Base-by-base conservation (phyloP, 768 basidiomycete genomes). In the Pluteus cervinus region DNA sequence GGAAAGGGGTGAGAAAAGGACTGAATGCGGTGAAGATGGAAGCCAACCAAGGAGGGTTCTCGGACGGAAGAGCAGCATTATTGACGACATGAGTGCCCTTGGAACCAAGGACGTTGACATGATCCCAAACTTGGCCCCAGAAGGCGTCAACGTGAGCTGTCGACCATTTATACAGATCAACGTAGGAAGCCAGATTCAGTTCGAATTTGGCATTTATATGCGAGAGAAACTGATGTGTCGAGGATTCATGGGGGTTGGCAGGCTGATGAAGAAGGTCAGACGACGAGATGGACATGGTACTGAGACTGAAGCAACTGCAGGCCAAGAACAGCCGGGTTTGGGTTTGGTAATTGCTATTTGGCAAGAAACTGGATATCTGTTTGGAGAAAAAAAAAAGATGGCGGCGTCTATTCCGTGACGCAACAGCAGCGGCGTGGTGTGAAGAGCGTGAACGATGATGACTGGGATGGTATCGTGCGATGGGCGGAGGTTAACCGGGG, bases 81-180 rank as follows among this genome's bases (percentile, higher is more conserved):
- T 86, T 75, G 18, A 86, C 76, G 36, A 81, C 66, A 55, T 74
- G 69, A 29, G 43, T 44, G 36, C 79, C 81, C 56, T 83, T 84
- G 41, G 68, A 42, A 14, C 84, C 82, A 37, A 82, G 62, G 42
- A 86, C 64, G 35, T 53, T 54, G 3, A 78, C 74, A 36, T 66
- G 65, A 50, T 86, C 83, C 86, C 85, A 89, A n/a, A 82, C 76
- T 11, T 68, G 51, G 23, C 62, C 61, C 86, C 86, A 89, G 60
- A 89, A 89, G 24, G 60, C 55, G 43, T 75, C 72, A 41, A 81
- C 65, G 51, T 81, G 54, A 17, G 59, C 46, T 4, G 66, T 71
- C 1, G 83, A 86, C 85, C 85, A 84, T 25, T 44, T 52, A 49
- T 77, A 84, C 5, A 88, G 65, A 37, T 86, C 81, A 37, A 67